Base-by-base conservation (phyloP, 352 stramenopile species). In the Phytophthora sojae region DNA sequence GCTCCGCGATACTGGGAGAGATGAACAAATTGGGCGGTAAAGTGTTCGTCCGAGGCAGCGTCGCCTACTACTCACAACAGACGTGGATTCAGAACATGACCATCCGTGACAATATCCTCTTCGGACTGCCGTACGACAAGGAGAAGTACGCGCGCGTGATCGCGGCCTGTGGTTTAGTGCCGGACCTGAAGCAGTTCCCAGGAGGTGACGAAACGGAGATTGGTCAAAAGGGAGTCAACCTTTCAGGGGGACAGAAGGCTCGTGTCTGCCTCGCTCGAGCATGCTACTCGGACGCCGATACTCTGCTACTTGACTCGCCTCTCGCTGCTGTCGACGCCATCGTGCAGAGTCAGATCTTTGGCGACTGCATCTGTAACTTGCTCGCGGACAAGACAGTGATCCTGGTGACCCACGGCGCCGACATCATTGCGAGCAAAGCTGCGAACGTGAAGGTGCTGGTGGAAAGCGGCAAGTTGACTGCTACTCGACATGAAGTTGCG, bases 51-150 rank as follows among this genome's bases (percentile, higher is more conserved):
- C 55, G 73, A 29, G 82, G 79, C 0, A 49, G 29, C 2, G 70
- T 87, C 2, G 81, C 79, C 59, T 97, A 94, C 76, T 94, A 87
- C 51, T 81, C 90, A 21, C 93, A 98, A 73, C 77, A 92, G 30
- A 76, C 93, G 35, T 98, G 97, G 81, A 98, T 99, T 62, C 87
- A 98, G 72, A 99, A 99, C 83, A 95, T 91, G 63, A 97, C 92
- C 8, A 75, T 99, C 15, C 77, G 80, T 9, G 88, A 98, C 29
- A 99, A 99, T 75, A 96, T 99, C 65, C 74, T 99, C 2, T 99
- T 99, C 67, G 93, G 93, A n/a, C 62, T 81, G 30, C 56, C 72
- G 14, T 92, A 78, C 21, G 70, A 92, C 55, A 63, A 73, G 51
- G 63, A 73, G 4, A 76, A 73, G 26, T 94, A 93, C 64, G 25